Percentiles rank a stretch among this genome's conserved stretches.
Conservation (phyloP, 1,284 basidiomycete genomes). For the Cerrena zonata region DNA sequence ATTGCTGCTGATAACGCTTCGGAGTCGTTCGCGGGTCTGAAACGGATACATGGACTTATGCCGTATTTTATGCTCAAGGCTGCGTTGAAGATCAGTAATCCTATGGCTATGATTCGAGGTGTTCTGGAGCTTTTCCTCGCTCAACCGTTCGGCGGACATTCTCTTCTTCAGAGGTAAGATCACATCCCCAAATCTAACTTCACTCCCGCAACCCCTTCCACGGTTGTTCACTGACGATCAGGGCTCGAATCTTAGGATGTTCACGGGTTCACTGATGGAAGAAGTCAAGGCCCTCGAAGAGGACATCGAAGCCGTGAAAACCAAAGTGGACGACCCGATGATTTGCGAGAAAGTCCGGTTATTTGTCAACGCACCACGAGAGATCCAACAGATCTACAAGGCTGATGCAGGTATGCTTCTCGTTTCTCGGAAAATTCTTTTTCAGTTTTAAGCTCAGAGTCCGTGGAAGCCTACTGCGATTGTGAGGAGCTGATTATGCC, state of each 20-base stretch:
- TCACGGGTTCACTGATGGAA: conserved; percentile 84
- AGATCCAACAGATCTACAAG: conserved; percentile 81
- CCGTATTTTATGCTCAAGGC: conserved; percentile 95
- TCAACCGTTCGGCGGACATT: conserved; percentile 90
- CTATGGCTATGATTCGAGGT: conserved; percentile 89
- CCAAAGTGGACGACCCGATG: conserved; percentile 83
- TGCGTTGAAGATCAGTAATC: conserved; percentile 90
- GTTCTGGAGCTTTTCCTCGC: conserved; percentile 96
- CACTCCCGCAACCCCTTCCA: neutral
- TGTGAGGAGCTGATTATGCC: too few relatives aligned
- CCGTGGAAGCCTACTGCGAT: too few relatives aligned
- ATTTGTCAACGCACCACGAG: conserved; percentile 82
- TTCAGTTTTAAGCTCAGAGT: too few relatives aligned
- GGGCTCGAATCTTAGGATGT: conserved; percentile 62
- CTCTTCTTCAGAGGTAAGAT: conserved; percentile 76
- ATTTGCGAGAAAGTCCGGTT: conserved; percentile 84
- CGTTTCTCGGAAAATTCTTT: too few relatives aligned
- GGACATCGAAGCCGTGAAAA: conserved; percentile 80
- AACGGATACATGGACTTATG: conserved; percentile 93
- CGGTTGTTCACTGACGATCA: neutral
- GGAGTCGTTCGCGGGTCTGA: conserved; percentile 81
- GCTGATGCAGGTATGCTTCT: conserved; percentile 64
- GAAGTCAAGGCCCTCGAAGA: conserved; percentile 81
- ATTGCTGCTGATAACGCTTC: conserved; percentile 91
- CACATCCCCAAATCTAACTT: neutral